A percentile compares a stretch with the other conserved stretches of the same genome.
phyloP scores from a whole-genome alignment of 2,329 filamentous ascomycete genomes.

The Microsporum audouinii region DNA sequence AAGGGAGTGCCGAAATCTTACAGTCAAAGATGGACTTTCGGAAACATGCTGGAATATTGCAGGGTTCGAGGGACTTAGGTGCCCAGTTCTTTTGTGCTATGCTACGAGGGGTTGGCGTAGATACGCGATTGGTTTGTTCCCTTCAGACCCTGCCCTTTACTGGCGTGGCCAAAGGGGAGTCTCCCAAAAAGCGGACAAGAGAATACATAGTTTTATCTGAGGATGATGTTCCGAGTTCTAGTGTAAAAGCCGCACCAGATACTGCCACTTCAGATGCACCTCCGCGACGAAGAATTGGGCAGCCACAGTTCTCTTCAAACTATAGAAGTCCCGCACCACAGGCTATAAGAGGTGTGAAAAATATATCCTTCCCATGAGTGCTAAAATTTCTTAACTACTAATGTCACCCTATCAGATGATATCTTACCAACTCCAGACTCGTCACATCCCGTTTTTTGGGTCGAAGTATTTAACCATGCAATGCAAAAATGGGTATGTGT shows the following conservation, averaged over 20 bases:
- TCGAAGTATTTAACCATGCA: slow-evolving; percentile 76
- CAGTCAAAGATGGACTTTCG: slow-evolving; percentile 63
- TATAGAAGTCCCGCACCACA: slow-evolving; percentile 9
- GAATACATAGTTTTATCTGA: slow-evolving; percentile 29
- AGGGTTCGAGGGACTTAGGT: slow-evolving; percentile 79
- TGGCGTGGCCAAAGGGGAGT: slow-evolving; percentile 34
- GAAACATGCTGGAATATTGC: slow-evolving; percentile 53
- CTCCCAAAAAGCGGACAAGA: slow-evolving; percentile 31
- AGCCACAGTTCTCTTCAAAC: slow-evolving; percentile 20
- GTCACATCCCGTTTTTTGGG: slow-evolving; percentile 78
- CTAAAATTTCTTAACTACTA: background rate
- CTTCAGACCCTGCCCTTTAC: slow-evolving; percentile 68
- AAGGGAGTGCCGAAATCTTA: slow-evolving; percentile 52
- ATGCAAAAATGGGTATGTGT: slow-evolving; percentile 86
- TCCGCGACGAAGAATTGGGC: slow-evolving; percentile 23
- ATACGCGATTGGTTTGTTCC: slow-evolving; percentile 77
- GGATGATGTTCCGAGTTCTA: slow-evolving; percentile 25
- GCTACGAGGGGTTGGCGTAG: slow-evolving; percentile 68
- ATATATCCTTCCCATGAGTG: background rate
- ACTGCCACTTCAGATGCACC: slow-evolving; percentile 11
- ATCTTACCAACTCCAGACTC: slow-evolving; percentile 40
- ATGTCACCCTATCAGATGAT: background rate
- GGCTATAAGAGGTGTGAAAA: slow-evolving; percentile 5
- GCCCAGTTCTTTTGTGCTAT: slow-evolving; percentile 85
- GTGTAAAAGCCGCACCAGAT: slow-evolving; percentile 16